Conservation (phyloP, 2,329 filamentous ascomycete genomes). For the Colletotrichum sp. region DNA sequence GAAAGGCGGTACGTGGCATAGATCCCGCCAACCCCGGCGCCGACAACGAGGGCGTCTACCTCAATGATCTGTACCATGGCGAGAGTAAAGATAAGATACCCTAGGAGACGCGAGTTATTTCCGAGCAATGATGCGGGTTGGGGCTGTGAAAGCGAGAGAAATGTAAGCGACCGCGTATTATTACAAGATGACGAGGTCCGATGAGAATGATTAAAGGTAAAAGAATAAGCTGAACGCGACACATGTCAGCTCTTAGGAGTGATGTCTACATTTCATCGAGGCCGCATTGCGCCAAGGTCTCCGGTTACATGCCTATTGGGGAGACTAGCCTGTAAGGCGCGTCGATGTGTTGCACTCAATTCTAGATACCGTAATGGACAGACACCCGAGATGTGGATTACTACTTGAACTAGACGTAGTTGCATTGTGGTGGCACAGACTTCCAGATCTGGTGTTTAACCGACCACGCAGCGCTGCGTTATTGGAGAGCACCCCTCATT, state of each 20-base stretch:
- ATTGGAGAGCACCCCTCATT: background rate
- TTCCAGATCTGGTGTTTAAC: background rate
- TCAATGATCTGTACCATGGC: background rate
- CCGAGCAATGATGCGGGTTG: too few species aligned
- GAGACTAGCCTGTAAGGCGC: fast-evolving
- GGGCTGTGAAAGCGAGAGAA: too few species aligned
- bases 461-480: background rate
- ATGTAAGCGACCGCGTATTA: too few species aligned
- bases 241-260: too few species aligned
- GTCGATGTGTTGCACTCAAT: background rate
- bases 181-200: too few species aligned
- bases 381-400: background rate
- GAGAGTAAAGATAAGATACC: too few species aligned
- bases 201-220: too few species aligned
- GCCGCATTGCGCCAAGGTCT: too few species aligned
- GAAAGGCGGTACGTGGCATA: background rate
- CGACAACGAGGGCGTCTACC: background rate
- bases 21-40: background rate
- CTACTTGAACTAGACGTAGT: background rate
- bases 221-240: too few species aligned
- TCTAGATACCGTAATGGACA: background rate
- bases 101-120: too few species aligned
- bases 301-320: background rate
- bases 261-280: too few species aligned
- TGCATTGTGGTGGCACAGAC: background rate